Evolutionary conservation across 2,329 filamentous ascomycete genomes (phyloP).

Genomic region (Xylariaceae sp.): DNA sequence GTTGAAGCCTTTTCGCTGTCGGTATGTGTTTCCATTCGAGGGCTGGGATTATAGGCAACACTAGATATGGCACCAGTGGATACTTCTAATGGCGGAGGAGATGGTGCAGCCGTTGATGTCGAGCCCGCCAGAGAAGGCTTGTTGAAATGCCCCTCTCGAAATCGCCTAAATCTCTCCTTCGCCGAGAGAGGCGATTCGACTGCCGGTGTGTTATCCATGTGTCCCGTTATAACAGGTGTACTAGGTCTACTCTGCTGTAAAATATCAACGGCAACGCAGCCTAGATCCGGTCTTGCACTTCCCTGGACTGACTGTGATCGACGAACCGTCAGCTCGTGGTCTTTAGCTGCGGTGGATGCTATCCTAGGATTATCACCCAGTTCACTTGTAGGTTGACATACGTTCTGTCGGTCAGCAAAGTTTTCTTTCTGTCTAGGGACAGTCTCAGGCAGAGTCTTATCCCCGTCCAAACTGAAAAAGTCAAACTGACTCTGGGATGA

Average conservation of each 20-base stretch:
- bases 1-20: background rate
- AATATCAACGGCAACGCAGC: background rate
- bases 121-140: conserved; percentile 2
- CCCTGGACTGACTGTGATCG: background rate
- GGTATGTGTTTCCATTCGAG: conserved; percentile 3
- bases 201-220: conserved; percentile 22
- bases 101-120: conserved; percentile 2
- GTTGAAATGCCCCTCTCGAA: conserved; percentile 22
- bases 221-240: conserved; percentile 9
- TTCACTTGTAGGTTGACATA: conserved; percentile 26
- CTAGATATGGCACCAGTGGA: background rate
- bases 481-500: conserved; percentile 20
- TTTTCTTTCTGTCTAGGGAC: background rate
- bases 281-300: background rate
- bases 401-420: conserved; percentile 17
- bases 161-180: conserved; percentile 24
- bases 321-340: background rate
- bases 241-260: background rate
- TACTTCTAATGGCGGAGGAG: conserved; percentile 2
- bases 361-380: conserved; percentile 26
- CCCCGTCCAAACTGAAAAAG: conserved; percentile 25
- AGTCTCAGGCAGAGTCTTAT: conserved; percentile 18
- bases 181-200: conserved; percentile 18
- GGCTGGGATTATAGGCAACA: conserved; percentile 3
- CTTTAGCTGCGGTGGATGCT: conserved; percentile 19